These are phyloP conservation scores for Oryza meyeriana DNA, from an alignment of 176 grass and related monocot species.

Conservation along the genomic window DNA sequence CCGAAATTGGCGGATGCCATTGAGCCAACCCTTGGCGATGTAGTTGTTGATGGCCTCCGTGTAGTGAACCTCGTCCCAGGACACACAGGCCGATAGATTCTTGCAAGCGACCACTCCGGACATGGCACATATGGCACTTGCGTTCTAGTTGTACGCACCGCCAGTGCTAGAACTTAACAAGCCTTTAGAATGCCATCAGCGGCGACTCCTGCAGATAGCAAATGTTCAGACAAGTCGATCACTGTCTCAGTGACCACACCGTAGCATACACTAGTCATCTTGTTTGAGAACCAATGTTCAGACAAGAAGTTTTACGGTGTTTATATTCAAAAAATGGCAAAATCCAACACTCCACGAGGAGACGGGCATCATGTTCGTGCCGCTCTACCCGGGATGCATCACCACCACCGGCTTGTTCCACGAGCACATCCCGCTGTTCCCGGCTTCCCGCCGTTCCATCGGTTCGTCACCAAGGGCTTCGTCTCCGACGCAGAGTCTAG, in stretches of 20 bases:
- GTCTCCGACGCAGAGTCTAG: slow-evolving; percentile 80
- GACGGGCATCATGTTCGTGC: slow-evolving; percentile 78
- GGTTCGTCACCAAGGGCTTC: slow-evolving; percentile 79
- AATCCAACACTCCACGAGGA: too few species aligned
- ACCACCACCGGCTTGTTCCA: slow-evolving; percentile 78
- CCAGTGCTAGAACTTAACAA: slow-evolving; percentile 20
- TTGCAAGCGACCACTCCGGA: neutral
- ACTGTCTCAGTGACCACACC: neutral
- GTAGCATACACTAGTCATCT: too few species aligned
- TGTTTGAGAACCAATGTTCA: too few species aligned
- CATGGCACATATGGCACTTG: slow-evolving; percentile 12
- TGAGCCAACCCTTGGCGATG: slow-evolving; percentile 28
- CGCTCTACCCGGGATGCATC: slow-evolving; percentile 84
- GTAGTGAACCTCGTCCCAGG: slow-evolving; percentile 38
- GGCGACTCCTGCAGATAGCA: neutral
- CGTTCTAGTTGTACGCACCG: slow-evolving; percentile 33
- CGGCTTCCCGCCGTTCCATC: slow-evolving; percentile 81
- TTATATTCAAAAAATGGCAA: too few species aligned
- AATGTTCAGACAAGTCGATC: neutral
- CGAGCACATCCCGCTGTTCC: slow-evolving; percentile 82
- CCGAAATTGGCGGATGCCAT: slow-evolving; percentile 7
- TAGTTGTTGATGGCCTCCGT: slow-evolving; percentile 17
- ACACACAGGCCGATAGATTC: neutral
- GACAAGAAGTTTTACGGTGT: too few species aligned
- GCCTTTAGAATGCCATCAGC: neutral